phyloP scores from a whole-genome alignment of 352 stramenopile genomes.

The Albugo candida region DNA sequence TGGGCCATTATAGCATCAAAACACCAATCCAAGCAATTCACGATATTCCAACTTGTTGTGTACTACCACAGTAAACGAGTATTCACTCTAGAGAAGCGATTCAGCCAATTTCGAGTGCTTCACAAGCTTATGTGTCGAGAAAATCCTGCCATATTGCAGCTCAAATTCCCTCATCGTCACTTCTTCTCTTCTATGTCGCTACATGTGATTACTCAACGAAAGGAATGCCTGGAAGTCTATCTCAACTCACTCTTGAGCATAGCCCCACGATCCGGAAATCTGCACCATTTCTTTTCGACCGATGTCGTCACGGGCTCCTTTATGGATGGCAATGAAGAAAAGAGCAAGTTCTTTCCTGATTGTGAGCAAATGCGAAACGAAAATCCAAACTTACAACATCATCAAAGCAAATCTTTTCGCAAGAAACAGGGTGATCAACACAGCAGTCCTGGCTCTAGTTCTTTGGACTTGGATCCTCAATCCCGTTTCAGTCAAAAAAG shows the following conservation, averaged over 20 bases:
- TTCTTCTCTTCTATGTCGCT: constrained; percentile 77
- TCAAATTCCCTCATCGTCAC: constrained; percentile 74
- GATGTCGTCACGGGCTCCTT: constrained; percentile 1
- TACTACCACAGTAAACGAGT: constrained; percentile 43
- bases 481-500: background rate
- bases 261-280: constrained; percentile 44
- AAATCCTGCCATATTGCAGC: constrained; percentile 56
- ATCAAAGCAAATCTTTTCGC: background rate
- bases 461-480: constrained; percentile 2
- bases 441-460: constrained; percentile 1
- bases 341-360: constrained; percentile 23
- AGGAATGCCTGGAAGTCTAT: constrained; percentile 65
- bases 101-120: constrained; percentile 67
- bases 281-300: constrained; percentile 34
- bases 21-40: constrained; percentile 30
- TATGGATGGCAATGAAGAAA: constrained; percentile 40
- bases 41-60: constrained; percentile 58
- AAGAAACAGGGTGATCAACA: background rate
- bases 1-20: too few species aligned
- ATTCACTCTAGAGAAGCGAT: constrained; percentile 49
- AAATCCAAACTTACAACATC: constrained; percentile 1
- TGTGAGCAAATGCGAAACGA: background rate
- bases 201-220: constrained; percentile 70
- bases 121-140: constrained; percentile 62
- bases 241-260: constrained; percentile 61